Percentiles rank a stretch among this genome's conserved stretches.
phyloP scores from a whole-genome alignment of 805 yeast species.

The Metschnikowia anglica region DNA sequence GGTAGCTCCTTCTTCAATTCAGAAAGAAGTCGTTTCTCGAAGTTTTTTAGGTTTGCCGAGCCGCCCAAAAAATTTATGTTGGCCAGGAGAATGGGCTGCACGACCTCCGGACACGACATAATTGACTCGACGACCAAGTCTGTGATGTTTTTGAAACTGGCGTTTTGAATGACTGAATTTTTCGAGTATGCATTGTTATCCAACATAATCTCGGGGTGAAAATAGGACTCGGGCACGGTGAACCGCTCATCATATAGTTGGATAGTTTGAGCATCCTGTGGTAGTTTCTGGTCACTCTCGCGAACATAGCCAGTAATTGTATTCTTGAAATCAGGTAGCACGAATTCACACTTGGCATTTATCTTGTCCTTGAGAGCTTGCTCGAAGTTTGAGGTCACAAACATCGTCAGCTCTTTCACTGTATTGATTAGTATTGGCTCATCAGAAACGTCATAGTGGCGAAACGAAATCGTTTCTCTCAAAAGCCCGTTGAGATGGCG shows the following conservation, averaged over 20 bases:
- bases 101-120: conserved; percentile 65
- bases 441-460: conserved; percentile 91
- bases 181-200: conserved; percentile 33
- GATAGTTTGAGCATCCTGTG: conserved; percentile 62
- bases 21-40: conserved; percentile 54
- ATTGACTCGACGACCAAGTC: conserved; percentile 76
- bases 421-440: conserved; percentile 83
- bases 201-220: conserved; percentile 71
- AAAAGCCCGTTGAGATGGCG: conserved; percentile 76
- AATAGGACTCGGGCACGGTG: conserved; percentile 79
- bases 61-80: conserved; percentile 87
- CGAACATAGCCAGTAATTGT: conserved; percentile 71
- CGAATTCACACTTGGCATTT: conserved; percentile 59
- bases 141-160: conserved; percentile 67
- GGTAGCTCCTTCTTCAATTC: conserved; percentile 71
- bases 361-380: conserved; percentile 41
- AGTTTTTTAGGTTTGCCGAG: conserved; percentile 66
- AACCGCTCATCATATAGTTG: conserved; percentile 81
- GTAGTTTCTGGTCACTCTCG: conserved; percentile 28
- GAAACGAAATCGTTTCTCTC: conserved; percentile 79
- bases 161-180: conserved; percentile 32
- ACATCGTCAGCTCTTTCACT: conserved; percentile 77
- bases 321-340: conserved; percentile 83
- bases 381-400: conserved; percentile 61
- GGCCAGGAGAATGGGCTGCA: conserved; percentile 72